Evolutionary conservation across 176 grass and related monocot genomes (phyloP), one percentile per base, ranked within the genome.

Genomic region (Avena insularis): DNA sequence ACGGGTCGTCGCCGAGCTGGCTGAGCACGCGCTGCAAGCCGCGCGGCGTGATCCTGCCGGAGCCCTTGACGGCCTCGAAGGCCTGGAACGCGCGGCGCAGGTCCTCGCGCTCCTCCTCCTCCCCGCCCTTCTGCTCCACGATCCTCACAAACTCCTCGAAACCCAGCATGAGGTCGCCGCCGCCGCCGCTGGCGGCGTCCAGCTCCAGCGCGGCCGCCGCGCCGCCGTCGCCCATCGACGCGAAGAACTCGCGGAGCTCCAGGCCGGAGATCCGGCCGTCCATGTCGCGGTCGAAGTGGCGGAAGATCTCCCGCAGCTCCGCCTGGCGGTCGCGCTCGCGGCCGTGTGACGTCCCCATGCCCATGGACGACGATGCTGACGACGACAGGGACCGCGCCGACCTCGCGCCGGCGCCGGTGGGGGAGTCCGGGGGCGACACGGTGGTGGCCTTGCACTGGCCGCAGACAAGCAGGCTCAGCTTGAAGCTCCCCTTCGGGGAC

Each of bases 21-120:
- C 93, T 87, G 40, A 98, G 90, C 88, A 95, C 93, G 55, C 91
- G 87, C 88, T 98, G 93, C 86, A 98, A 20, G 2, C 96, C 96
- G 54, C 85, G 82, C 56, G 96, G 86, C 73, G 96, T 98, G 85
- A 98, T 98, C 80, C 96, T 82, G n/a, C 96, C 96, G 29, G 93
- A 95, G 33, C 96, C 96, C 88, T 98, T 98, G 61, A 92, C 96
- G 6, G 88, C 96, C 96, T 98, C 96, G 62, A 98, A 98, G 79
- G 90, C 94, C 88, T 93, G 58, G 84, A 98, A 98, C 15, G 93
- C 96, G 48, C 65, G 90, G 66, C 84, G 79, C 45, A 98, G 85
- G 83, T 95, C 96, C 81, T 95, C 93, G 47, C 89, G 90, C 71
- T 92, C 82, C 77, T 93, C 95, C 83, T 86, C 89, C 79, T 88